phyloP scores from a whole-genome alignment of 352 stramenopile species.

The Globisporangium perplexum region DNA sequence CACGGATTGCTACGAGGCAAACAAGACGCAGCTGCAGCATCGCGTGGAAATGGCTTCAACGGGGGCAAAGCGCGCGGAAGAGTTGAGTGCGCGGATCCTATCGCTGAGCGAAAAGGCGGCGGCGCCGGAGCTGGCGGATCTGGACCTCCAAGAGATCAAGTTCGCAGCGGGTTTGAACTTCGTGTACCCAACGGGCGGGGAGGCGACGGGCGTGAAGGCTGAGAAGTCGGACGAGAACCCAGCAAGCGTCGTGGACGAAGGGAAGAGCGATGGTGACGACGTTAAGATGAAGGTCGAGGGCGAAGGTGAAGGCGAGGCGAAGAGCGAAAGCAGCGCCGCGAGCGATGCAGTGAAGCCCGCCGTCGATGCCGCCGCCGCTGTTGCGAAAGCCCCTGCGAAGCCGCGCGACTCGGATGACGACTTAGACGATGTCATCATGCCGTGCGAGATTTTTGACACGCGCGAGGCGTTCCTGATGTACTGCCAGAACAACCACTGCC shows the following conservation, averaged over 20 bases:
- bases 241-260: slow-evolving; percentile 1
- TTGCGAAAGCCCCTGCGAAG: slow-evolving; percentile 6
- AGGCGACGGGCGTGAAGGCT: slow-evolving; percentile 12
- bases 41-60: slow-evolving; percentile 64
- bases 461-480: slow-evolving; percentile 88
- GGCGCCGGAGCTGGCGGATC: slow-evolving; percentile 47
- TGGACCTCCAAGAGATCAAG: slow-evolving; percentile 84
- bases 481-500: slow-evolving; percentile 86
- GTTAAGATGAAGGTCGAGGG: slow-evolving; percentile 12
- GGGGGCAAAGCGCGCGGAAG: slow-evolving; percentile 57
- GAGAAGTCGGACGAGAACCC: slow-evolving; percentile 10
- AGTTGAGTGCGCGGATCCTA: slow-evolving; percentile 57
- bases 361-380: neutral
- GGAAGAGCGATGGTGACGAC: slow-evolving; percentile 12
- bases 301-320: neutral
- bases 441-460: slow-evolving; percentile 95
- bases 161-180: slow-evolving; percentile 51
- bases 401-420: slow-evolving; percentile 27
- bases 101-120: slow-evolving; percentile 57
- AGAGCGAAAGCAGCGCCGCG: neutral
- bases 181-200: slow-evolving; percentile 38
- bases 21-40: slow-evolving; percentile 71
- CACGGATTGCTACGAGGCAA: slow-evolving; percentile 53
- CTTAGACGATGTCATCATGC: slow-evolving; percentile 92
- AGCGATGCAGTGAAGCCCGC: neutral